These are phyloP conservation scores for Xylariales sp. DNA, from an alignment of 2,329 filamentous ascomycete genomes.

Conservation along the genomic window DNA sequence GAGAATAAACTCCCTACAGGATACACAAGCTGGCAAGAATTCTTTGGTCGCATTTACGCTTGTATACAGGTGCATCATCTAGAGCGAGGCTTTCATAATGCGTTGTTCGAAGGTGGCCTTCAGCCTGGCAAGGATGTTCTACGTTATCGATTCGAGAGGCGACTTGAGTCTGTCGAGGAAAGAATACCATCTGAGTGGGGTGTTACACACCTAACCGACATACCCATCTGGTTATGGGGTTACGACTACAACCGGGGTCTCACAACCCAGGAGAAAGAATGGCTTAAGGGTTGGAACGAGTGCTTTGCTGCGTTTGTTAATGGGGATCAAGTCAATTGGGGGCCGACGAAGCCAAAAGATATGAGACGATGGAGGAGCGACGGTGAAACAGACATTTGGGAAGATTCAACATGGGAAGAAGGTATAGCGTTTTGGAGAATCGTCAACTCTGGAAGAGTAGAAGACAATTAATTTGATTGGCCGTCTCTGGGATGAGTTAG, in stretches of 20 bases:
- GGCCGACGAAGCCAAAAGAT: conserved; percentile 1
- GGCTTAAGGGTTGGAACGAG: conserved; percentile 8
- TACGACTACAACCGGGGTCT: too few species aligned
- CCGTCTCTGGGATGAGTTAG: too few species aligned
- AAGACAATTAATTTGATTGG: too few species aligned
- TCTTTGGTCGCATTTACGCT: conserved; percentile 10
- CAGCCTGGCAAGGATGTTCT: conserved; percentile 8
- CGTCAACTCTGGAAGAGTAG: too few species aligned
- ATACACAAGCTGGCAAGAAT: conserved; percentile 8
- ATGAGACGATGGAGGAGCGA: conserved; percentile 4
- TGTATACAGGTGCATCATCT: conserved; percentile 8
- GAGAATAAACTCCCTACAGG: background rate
- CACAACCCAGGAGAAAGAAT: conserved; percentile 6
- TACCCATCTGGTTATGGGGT: conserved; percentile 11
- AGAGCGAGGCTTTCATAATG: conserved; percentile 8
- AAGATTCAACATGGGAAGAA: conserved; percentile 8
- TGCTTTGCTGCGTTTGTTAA: conserved; percentile 6
- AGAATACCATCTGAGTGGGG: conserved; percentile 9
- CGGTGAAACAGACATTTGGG: conserved; percentile 8
- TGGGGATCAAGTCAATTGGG: conserved; percentile 7
- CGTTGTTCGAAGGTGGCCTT: conserved; percentile 1
- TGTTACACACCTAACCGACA: conserved; percentile 9
- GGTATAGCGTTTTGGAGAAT: conserved; percentile 8
- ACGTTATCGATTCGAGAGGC: conserved; percentile 10
- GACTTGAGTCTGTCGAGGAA: conserved; percentile 4